Evolutionary conservation across 2,329 filamentous ascomycete species (phyloP).

Genomic region (Botrytis galanthina): DNA sequence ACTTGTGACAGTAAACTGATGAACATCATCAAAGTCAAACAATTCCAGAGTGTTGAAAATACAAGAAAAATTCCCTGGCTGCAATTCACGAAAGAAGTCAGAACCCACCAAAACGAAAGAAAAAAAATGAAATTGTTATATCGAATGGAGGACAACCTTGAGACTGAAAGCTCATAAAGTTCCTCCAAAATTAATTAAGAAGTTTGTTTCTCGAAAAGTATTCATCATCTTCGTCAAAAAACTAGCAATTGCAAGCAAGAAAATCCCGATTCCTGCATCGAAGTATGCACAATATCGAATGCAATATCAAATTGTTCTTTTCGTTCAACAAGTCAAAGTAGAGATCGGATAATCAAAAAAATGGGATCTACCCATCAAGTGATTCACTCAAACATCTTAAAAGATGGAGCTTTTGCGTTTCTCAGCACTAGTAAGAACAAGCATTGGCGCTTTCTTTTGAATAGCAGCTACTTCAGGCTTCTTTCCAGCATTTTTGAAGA

Average conservation of each 20-base stretch:
- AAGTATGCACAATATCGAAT: constrained; percentile 41
- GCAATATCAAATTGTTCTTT: constrained; percentile 41
- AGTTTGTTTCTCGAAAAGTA: constrained; percentile 19
- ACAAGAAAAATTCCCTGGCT: not conserved
- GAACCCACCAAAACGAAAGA: not conserved
- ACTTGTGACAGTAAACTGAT: not conserved
- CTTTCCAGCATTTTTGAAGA: constrained; percentile 60
- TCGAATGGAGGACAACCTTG: constrained; percentile 9
- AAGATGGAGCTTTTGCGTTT: constrained; percentile 77
- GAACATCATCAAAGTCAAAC: not conserved
- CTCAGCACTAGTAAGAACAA: constrained; percentile 84
- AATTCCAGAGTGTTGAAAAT: not conserved
- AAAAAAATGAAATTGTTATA: constrained; percentile 1
- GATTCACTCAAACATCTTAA: constrained; percentile 41
- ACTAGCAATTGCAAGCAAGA: constrained; percentile 28
- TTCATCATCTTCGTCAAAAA: constrained; percentile 37
- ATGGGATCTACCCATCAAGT: constrained; percentile 39
- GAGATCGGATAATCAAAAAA: constrained; percentile 35
- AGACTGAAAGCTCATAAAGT: not conserved
- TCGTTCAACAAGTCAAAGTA: constrained; percentile 26
- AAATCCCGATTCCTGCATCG: constrained; percentile 13
- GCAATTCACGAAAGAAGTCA: not conserved
- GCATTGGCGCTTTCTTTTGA: constrained; percentile 79
- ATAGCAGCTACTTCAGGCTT: constrained; percentile 56
- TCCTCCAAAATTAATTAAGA: constrained; percentile 20